phyloP scores from a whole-genome alignment of 805 yeast genomes.

The Hanseniaspora lachancei region DNA sequence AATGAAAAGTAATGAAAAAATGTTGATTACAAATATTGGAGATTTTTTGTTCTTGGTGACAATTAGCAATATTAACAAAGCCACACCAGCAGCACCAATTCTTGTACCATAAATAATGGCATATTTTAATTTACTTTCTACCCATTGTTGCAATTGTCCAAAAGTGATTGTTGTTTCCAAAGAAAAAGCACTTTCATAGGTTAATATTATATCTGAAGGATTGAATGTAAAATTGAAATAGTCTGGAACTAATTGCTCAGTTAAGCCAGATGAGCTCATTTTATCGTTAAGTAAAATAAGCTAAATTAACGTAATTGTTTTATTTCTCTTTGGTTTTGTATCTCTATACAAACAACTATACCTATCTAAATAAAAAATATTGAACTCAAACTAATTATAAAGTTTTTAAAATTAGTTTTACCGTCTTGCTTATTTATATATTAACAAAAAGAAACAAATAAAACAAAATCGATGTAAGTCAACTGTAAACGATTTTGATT shows the following conservation, averaged over 20 bases:
- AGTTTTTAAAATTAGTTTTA: too few species aligned
- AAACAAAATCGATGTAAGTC: not conserved
- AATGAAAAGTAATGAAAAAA: conserved; percentile 41
- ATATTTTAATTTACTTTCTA: conserved; percentile 27
- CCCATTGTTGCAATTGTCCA: conserved; percentile 31
- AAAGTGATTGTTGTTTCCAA: conserved; percentile 27
- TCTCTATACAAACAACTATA: too few species aligned
- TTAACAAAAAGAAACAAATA: not conserved
- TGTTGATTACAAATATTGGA: conserved; percentile 65
- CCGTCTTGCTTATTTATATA: not conserved
- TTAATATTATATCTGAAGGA: conserved; percentile 23
- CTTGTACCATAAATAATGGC: conserved; percentile 44
- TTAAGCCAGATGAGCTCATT: not conserved
- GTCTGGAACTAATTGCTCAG: conserved; percentile 5
- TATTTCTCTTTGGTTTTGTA: not conserved
- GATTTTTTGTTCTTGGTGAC: conserved; percentile 42
- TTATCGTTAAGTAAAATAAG: not conserved
- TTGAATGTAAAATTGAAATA: conserved; percentile 20
- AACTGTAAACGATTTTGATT: too few species aligned
- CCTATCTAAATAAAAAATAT: too few species aligned
- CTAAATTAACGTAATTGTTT: not conserved
- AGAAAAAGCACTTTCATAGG: conserved; percentile 35
- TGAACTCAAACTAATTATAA: too few species aligned
- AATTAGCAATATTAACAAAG: conserved; percentile 36
- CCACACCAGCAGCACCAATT: conserved; percentile 41